Evolutionary conservation across 2,329 filamentous ascomycete species (phyloP), one percentile per base, ranked within the genome.

Genomic region (Rugonectria rugulosa): DNA sequence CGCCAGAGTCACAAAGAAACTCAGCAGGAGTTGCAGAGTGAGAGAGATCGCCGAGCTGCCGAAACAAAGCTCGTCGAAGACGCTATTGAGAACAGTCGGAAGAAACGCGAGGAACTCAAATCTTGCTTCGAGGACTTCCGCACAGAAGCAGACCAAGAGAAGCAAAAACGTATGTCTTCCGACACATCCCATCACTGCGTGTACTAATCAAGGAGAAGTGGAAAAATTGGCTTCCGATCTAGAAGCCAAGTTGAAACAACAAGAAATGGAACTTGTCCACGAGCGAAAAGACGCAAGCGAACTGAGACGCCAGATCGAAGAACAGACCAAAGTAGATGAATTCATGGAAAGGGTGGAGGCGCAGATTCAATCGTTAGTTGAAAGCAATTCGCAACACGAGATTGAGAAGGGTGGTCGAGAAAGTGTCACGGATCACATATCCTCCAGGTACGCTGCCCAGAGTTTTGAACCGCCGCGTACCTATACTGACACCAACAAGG

Each of bases 1-100:
- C 72, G 68, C 36, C 47, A 68, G 2, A 68, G 68, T 36, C 75
- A 73, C 46, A 56, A 76, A 14, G 57, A 73, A 3, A 63, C 72
- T 0, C 70, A 75, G 10, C 56, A 68, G 1, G 63, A 77, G 21
- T 52, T 81, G 5, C 69, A 66, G 15, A 60, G 68, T 9, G 72
- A 77, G 19, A 68, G 69, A 23, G 48, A 62, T 3, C 57, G 58
- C 10, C 66, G 69, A 3, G 58, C 57, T 11, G 21, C 61, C 24
- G 60, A 69, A 6, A 54, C 62, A 2, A 48, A 60, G 5, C 56
- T 57, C 7, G 54, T 75, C 11, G 65, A 72, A 3, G 38, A 66
- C 20, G 68, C 69, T 14, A 53, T 73, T 19, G 60, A 68, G 3
- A 64, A 64, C 4, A 70, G 66, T 27, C 57, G 36, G n/a, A 68